Conservation (phyloP, 1,284 basidiomycete genomes). For the Fomitopsis schrenkii region DNA sequence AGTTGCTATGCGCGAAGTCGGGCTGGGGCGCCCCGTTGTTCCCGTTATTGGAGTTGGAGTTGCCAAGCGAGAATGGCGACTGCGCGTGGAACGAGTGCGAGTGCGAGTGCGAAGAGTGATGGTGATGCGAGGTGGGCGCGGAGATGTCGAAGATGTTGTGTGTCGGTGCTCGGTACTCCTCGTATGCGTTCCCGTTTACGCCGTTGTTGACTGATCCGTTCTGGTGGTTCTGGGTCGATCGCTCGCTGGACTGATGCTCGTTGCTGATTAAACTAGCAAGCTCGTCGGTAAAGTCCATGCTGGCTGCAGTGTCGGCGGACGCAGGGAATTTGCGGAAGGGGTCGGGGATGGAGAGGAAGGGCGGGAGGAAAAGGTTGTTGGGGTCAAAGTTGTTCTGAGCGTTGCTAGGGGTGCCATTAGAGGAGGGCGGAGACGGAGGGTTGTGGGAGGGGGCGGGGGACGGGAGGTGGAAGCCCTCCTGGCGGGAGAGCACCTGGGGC, state of each 20-base stretch:
- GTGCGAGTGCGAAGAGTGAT: slow-evolving; percentile 12
- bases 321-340: slow-evolving; percentile 47
- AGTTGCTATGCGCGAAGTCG: slow-evolving; percentile 35
- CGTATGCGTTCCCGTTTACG: slow-evolving; percentile 22
- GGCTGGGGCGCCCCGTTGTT: slow-evolving; percentile 9
- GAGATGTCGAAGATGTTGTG: slow-evolving; percentile 76
- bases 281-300: slow-evolving; percentile 61
- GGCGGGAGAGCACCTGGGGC: slow-evolving; percentile 38
- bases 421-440: slow-evolving; percentile 36
- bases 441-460: slow-evolving; percentile 38
- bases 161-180: slow-evolving; percentile 36
- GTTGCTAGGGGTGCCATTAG: slow-evolving; percentile 28
- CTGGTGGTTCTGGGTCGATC: slow-evolving; percentile 32
- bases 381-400: slow-evolving; percentile 24
- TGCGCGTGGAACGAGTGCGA: slow-evolving; percentile 18
- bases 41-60: slow-evolving; percentile 6
- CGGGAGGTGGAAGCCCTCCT: slow-evolving; percentile 64
- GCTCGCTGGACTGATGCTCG: slow-evolving; percentile 28
- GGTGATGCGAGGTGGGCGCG: slow-evolving; percentile 35
- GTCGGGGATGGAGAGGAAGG: slow-evolving; percentile 41
- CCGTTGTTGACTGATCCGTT: slow-evolving; percentile 12
- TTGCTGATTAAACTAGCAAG: slow-evolving; percentile 53
- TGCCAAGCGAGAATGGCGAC: slow-evolving; percentile 19
- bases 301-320: slow-evolving; percentile 19
- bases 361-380: slow-evolving; percentile 39